Evolutionary conservation across 2,329 filamentous ascomycete species (phyloP).

Genomic region (Cladosporium sphaerospermum): DNA sequence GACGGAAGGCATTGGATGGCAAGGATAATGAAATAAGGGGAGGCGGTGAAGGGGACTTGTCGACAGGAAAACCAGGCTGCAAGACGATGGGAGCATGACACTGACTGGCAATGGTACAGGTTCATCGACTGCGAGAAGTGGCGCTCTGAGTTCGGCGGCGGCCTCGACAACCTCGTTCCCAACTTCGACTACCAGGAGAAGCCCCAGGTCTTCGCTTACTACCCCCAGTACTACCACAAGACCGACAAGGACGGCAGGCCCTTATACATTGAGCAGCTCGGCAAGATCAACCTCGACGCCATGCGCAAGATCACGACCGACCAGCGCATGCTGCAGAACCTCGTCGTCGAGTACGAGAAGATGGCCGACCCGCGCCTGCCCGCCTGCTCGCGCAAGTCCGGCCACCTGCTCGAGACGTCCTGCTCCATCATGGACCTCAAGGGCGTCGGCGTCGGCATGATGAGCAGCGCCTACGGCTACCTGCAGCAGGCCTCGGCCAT

Average conservation of each 20-base stretch:
- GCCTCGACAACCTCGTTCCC: conserved; percentile 70
- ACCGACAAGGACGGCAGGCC: conserved; percentile 91
- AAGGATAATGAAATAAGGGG: not conserved
- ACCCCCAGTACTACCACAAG: conserved; percentile 99
- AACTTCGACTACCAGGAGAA: conserved; percentile 87
- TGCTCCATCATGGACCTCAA: conserved; percentile 98
- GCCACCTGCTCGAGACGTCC: conserved; percentile 88
- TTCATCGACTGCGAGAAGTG: conserved; percentile 87
- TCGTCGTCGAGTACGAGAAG: conserved; percentile 97
- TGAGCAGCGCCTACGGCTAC: conserved; percentile 80
- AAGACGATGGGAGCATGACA: not conserved
- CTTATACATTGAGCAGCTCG: conserved; percentile 93
- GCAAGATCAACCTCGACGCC: conserved; percentile 80
- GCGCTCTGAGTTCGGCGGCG: conserved; percentile 70
- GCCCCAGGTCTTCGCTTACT: conserved; percentile 76
- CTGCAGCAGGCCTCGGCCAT: conserved; percentile 77
- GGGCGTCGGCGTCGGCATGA: conserved; percentile 78
- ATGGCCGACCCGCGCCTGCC: conserved; percentile 87
- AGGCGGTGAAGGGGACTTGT: not conserved
- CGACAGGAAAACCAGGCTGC: not conserved
- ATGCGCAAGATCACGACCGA: conserved; percentile 90
- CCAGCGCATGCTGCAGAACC: conserved; percentile 93
- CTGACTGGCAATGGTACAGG: conserved; percentile 48
- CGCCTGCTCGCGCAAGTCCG: conserved; percentile 87
- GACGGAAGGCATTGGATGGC: not conserved